Evolutionary conservation across 2,329 filamentous ascomycete genomes (phyloP), one percentile per base, ranked within the genome.

Genomic region (Hypoxylon sp.): DNA sequence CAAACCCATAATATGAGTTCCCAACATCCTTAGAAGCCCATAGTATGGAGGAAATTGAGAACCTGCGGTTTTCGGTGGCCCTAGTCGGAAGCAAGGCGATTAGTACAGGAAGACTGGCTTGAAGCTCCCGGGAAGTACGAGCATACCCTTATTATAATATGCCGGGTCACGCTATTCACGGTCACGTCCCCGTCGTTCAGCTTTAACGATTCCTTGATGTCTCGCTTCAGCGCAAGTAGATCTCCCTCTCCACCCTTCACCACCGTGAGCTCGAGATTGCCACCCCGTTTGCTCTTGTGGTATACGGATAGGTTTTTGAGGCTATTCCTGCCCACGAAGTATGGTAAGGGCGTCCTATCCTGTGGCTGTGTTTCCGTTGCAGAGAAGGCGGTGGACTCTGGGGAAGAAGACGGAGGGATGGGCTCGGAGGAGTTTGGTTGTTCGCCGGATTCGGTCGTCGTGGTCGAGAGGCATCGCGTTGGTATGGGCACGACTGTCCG

Each of bases 201-300:
- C 1, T 82, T 79, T 65, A 97, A 77, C 9, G 83, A 84, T 18
- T 79, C 74, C 36, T 83, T 80, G 60, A 98, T 76, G 71, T 93
- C 90, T 33, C 84, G 78, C 65, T 87, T 83, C 68, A 98, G 76
- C 2, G 82, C 85, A 30, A 81, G 78, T 51, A 88, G 74, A 76
- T 97, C 86, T 14, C 96, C 96, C 61, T 93, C 88, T 51, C 95
- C 85, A 79, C 92, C 93, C 77, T 93, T 91, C 59, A 99, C 80
- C 60, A 87, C 79, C 4, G 95, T 96, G 73, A 91, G 80, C 72
- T 89, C 87, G 75, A 89, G 84, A 69, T 92, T 96, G 12, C 93
- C 92, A 54, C 93, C 93, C 11, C 88, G 84, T 81, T 92, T 94
- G 69, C 80, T 82, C 70, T 88, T 83, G 14, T 89, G 83, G 80